These are phyloP conservation scores for Neurospora pannonica DNA, from an alignment of 495 filamentous ascomycete species.

Conservation along the genomic window DNA sequence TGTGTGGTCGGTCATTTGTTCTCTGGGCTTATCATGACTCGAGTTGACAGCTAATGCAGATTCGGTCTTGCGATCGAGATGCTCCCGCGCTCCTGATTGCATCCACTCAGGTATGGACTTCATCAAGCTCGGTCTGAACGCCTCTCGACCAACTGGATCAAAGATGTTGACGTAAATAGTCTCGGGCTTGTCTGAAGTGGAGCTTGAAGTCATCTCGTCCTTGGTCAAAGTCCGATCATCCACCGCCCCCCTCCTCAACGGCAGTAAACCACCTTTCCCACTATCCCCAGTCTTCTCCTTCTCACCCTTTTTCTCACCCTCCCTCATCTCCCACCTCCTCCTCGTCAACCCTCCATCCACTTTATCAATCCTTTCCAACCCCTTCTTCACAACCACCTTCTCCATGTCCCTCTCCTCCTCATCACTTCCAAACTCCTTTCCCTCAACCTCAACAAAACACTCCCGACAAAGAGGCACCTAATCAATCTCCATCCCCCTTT, in stretches of 20 bases:
- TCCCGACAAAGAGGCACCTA: slow-evolving; percentile 27
- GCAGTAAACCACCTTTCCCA: not conserved
- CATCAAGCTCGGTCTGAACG: slow-evolving; percentile 33
- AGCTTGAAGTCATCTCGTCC: not conserved
- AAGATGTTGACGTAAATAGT: slow-evolving; percentile 31
- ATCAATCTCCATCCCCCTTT: slow-evolving; percentile 19
- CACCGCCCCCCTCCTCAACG: not conserved
- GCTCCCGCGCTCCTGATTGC: slow-evolving; percentile 10
- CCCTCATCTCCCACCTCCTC: slow-evolving; percentile 18
- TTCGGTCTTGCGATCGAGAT: not conserved
- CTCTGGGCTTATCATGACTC: not conserved
- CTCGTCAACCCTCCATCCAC: slow-evolving; percentile 18
- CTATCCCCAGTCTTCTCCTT: slow-evolving; percentile 6
- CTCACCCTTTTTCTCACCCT: slow-evolving; percentile 1
- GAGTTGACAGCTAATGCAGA: not conserved
- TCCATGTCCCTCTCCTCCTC: not conserved
- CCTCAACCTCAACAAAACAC: slow-evolving; percentile 19
- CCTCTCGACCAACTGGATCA: slow-evolving; percentile 28
- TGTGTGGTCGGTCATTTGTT: not conserved
- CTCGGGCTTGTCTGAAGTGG: not conserved
- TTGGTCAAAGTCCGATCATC: not conserved
- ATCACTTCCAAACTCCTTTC: slow-evolving; percentile 3
- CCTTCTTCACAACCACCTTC: slow-evolving; percentile 10
- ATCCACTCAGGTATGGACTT: slow-evolving; percentile 41
- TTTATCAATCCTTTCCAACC: slow-evolving; percentile 17